phyloP scores from a whole-genome alignment of 2,329 filamentous ascomycete genomes.

The Xylaria sp. region DNA sequence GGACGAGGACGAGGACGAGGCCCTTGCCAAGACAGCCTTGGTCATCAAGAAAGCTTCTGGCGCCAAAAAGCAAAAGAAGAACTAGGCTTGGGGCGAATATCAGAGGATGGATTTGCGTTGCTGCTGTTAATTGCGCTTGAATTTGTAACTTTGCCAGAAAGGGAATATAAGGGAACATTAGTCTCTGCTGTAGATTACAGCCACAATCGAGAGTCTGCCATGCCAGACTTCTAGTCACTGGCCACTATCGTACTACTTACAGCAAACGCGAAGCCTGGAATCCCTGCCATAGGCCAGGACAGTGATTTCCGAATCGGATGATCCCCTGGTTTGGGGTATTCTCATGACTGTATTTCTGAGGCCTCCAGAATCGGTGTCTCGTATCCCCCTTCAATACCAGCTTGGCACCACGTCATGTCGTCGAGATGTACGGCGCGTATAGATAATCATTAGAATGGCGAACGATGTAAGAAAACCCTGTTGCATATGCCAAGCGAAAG shows the following conservation, averaged over 20 bases:
- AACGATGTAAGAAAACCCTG: not conserved
- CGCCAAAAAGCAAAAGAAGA: slow-evolving; percentile 9
- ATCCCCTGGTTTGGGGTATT: not conserved
- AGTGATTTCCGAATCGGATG: not conserved
- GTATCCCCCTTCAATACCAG: not conserved
- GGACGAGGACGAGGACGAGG: not conserved
- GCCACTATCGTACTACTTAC: not conserved
- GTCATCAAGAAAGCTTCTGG: not conserved
- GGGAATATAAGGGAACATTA: not conserved
- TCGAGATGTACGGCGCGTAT: not conserved
- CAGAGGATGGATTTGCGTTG: not conserved
- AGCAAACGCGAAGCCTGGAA: not conserved
- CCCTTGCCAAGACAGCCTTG: not conserved
- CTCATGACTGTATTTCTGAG: not conserved
- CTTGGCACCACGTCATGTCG: slow-evolving; percentile 14
- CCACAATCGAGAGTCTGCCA: not conserved
- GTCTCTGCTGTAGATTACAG: not conserved
- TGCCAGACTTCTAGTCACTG: not conserved
- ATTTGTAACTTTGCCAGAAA: too few species aligned
- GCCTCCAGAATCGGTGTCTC: not conserved
- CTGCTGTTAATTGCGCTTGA: too few species aligned
- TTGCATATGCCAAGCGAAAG: slow-evolving; percentile 11
- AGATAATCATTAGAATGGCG: not conserved
- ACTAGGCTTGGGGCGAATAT: not conserved
- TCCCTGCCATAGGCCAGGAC: not conserved